A percentile compares a stretch with the other conserved stretches of the same genome.
Evolutionary conservation across 2,329 filamentous ascomycete genomes (phyloP).

Genomic region (Paecilomyces fulvus): DNA sequence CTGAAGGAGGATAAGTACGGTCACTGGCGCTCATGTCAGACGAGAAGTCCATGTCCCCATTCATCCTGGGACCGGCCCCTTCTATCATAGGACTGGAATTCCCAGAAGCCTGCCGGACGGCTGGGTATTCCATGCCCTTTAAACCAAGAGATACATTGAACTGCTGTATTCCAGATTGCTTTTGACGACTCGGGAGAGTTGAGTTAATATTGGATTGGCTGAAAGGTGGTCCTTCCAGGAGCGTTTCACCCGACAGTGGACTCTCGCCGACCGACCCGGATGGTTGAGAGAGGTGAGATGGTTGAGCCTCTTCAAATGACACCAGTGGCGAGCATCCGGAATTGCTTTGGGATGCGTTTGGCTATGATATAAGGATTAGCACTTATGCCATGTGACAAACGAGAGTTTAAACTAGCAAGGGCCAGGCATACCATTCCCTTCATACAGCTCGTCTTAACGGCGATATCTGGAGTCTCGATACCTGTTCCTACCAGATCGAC

Average conservation of each 20-base stretch:
- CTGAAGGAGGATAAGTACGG: conserved; percentile 20
- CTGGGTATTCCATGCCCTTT: background rate
- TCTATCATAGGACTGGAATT: conserved; percentile 4
- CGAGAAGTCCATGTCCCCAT: conserved; percentile 25
- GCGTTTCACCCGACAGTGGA: background rate
- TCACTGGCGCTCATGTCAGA: conserved; percentile 23
- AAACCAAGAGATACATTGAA: background rate
- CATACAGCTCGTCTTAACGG: background rate
- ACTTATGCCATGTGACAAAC: background rate
- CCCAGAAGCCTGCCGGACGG: background rate
- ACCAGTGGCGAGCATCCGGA: conserved; percentile 6
- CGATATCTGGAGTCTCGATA: conserved; percentile 12
- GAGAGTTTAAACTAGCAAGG: background rate
- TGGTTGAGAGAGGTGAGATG: conserved; percentile 5
- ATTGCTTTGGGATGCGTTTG: background rate
- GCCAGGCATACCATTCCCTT: background rate
- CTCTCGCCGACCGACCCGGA: background rate
- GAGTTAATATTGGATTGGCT: conserved; percentile 4
- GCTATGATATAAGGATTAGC: background rate
- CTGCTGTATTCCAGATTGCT: conserved; percentile 5
- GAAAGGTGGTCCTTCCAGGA: conserved; percentile 1
- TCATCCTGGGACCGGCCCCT: conserved; percentile 7
- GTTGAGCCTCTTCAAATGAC: conserved; percentile 6
- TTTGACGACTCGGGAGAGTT: conserved; percentile 18
- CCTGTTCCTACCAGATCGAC: conserved; percentile 67